Conservation (phyloP, 2,329 filamentous ascomycete genomes). For the Metarhizium guizhouense region DNA sequence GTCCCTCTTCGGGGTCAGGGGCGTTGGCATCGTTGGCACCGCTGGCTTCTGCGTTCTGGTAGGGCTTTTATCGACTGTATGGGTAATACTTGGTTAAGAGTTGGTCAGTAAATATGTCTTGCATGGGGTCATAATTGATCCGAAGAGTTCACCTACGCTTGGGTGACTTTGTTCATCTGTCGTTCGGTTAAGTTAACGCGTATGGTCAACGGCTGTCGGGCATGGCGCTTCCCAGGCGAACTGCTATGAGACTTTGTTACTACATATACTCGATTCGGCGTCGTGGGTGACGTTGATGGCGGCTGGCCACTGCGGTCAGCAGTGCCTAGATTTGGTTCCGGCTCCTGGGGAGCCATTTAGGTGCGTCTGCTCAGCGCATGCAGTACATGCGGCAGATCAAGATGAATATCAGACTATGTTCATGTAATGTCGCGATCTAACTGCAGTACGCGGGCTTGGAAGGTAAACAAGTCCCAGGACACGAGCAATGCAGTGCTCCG, state of each 20-base stretch:
- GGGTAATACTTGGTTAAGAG: slow-evolving; percentile 20
- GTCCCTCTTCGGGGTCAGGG: neutral
- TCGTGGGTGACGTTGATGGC: neutral
- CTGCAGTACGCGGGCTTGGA: no score
- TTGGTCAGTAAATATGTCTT: slow-evolving; percentile 7
- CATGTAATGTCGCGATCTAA: no score
- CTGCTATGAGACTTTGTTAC: slow-evolving; percentile 18
- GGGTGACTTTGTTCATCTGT: slow-evolving; percentile 38
- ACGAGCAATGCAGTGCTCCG: neutral
- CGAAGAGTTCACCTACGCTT: slow-evolving; percentile 27
- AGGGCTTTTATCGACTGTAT: slow-evolving; percentile 20
- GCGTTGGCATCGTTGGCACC: neutral
- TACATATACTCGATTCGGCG: neutral
- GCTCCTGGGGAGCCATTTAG: neutral
- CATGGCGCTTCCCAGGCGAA: slow-evolving; percentile 24
- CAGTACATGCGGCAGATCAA: no score
- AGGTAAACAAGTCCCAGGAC: no score
- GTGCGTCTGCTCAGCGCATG: neutral
- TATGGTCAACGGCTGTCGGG: slow-evolving; percentile 32
- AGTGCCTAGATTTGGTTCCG: neutral
- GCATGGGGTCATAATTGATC: neutral
- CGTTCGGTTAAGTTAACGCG: slow-evolving; percentile 39
- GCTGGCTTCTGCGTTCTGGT: slow-evolving; percentile 11
- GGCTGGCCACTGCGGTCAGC: neutral
- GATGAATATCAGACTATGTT: no score